A percentile compares a stretch with the other conserved stretches of the same genome.
phyloP scores from a whole-genome alignment of 2,329 filamentous ascomycete species.

The Alternaria conjuncta region DNA sequence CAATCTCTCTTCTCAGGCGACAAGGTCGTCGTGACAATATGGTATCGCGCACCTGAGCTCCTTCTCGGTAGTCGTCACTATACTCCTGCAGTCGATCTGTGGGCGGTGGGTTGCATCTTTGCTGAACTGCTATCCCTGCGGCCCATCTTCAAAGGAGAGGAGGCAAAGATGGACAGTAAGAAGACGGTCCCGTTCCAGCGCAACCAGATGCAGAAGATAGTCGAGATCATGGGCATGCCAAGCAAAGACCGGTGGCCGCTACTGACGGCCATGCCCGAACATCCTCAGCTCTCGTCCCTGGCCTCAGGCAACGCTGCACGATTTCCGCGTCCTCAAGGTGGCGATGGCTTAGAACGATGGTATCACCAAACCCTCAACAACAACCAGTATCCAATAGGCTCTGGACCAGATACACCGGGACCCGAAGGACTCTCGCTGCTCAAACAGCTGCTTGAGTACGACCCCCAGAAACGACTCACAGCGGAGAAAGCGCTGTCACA shows the following conservation, averaged over 20 bases:
- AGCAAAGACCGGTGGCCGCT: constrained; percentile 89
- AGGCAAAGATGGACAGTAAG: constrained; percentile 98
- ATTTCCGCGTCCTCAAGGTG: constrained; percentile 56
- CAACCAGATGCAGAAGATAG: constrained; percentile 99
- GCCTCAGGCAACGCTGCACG: constrained; percentile 52
- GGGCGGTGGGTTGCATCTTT: constrained; percentile 98
- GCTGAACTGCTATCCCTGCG: constrained; percentile 88
- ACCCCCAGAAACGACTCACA: constrained; percentile 85
- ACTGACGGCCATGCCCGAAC: constrained; percentile 86
- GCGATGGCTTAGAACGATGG: constrained; percentile 70
- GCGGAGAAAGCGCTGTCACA: constrained; percentile 89
- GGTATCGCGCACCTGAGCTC: constrained; percentile 95
- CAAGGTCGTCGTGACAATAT: constrained; percentile 98
- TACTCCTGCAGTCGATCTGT: constrained; percentile 94
- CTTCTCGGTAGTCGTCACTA: constrained; percentile 94
- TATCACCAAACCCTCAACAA: constrained; percentile 57
- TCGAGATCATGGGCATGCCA: constrained; percentile 92
- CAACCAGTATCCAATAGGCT: constrained; percentile 53
- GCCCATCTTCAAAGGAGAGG: constrained; percentile 97
- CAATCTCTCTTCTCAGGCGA: constrained; percentile 92
- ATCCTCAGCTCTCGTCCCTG: constrained; percentile 68
- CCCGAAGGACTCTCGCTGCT: constrained; percentile 83
- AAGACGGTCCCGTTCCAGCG: constrained; percentile 97
- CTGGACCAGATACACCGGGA: constrained; percentile 49
- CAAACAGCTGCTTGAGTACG: constrained; percentile 85